Evolutionary conservation across 345 rosid species (phyloP), one percentile per base, ranked within the genome.

Genomic region (Carallia brachiata): DNA sequence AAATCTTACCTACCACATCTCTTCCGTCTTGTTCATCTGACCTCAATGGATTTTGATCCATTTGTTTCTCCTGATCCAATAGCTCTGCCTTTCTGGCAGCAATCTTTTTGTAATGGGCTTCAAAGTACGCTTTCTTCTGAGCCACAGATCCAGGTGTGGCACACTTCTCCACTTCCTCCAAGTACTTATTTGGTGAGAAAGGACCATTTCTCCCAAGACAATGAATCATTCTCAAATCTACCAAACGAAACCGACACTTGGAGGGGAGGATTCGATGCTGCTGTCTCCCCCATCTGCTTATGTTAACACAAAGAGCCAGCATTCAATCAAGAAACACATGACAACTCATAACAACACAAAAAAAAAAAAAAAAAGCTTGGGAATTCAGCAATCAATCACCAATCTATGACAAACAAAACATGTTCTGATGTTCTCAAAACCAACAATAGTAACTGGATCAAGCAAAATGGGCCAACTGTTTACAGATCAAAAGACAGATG

Each of bases 101-200:
- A 65, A 89, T 85, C 82, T 87, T 92, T 82, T 84, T 92, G 86
- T 92, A 90, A 81, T 92, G 99, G 53, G 96, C 97, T 84, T 95
- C 99, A 61, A 95, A 95, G 80, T 89, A n/a, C 52, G 99, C 97
- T 62, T 82, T 89, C 77, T 95, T 95, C 77, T 85, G 80, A 73
- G 99, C 99, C 10, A 94, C 99, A 36, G 99, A 91, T n/a, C 99
- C 99, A 8, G 93, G 91, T 4, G 96, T 86, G 8, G 97, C 97
- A 81, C 89, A 95, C 82, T 89, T 95, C 70, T 87, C 99, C 48
- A 92, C 97, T 78, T 92, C 99, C 81, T 95, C 97, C 84, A 92
- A 69, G 83, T 95, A 92, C 89, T 92, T 95, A 65, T 95, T 95
- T 4, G 91, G 90, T 2, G 99, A 90, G 80, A 95, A 95, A 71